Evolutionary conservation across 352 stramenopile genomes (phyloP), one percentile per base, ranked within the genome.

Genomic region (Nothophytophthora sp.): DNA sequence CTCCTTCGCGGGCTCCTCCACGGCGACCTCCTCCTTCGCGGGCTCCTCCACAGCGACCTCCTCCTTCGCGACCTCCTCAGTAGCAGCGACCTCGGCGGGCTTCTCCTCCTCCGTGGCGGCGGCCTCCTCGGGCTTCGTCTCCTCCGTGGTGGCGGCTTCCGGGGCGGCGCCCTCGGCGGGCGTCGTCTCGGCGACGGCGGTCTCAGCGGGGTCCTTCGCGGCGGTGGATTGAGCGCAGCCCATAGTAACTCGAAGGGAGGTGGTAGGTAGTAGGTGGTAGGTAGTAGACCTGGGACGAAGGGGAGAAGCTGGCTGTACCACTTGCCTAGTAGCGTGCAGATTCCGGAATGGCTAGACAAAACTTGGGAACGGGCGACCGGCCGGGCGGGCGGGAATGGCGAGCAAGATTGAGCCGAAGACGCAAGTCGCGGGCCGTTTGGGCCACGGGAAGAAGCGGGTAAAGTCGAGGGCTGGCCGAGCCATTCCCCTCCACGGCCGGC

Each of bases 171-270:
- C n/a, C n/a, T n/a, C 40, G 36, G 47, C 60, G 19, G 48, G 44
- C 23, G 48, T 62, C 15, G 48, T 30, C 42, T 68, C 48, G 19
- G 41, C 53, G 18, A 47, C 35, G 9, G 39, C 55, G 16, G 53
- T 50, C 47, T 63, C 60, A 56, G 53, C 43, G 34, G 60, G 60
- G 50, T 70, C 55, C 44, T 62, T 65, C 9, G 60, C 55, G 46
- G 55, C 28, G 35, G 60, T 70, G 19, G 60, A 70, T 65, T 70
- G 60, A 62, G 60, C 49, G 49, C 60, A 70, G 44, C 60, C 60
- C 60, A 70, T 70, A 6, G 41, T 59, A 47, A 39, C 42, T 56
- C 38, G n/a, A n/a, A n/a, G n/a, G n/a, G n/a, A n/a, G n/a, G 16
- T 55, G 24, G 32, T 33, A 44, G 38, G 30, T 4, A 24, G 29